Percentiles rank a stretch among this genome's conserved stretches.
Conservation (phyloP, 2,329 filamentous ascomycete species). For the Colletotrichum cordylinicola region DNA sequence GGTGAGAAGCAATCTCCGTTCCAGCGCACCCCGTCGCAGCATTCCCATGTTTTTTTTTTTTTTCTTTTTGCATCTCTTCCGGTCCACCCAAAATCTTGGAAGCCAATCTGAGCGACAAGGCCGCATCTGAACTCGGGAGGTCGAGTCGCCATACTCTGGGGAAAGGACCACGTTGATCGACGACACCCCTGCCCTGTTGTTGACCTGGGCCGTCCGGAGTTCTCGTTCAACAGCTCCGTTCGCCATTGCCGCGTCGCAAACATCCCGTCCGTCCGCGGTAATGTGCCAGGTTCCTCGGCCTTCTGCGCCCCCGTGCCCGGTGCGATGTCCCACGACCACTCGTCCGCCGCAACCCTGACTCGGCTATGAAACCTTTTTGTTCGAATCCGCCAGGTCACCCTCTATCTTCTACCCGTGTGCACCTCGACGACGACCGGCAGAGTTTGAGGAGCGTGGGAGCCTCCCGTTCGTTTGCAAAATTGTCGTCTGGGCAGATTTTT, state of each 20-base stretch:
- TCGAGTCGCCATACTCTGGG: neutral
- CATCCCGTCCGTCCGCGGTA: neutral
- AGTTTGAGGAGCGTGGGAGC: neutral
- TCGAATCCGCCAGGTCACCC: neutral
- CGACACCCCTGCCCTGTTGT: neutral
- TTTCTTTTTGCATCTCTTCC: neutral
- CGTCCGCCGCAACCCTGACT: neutral
- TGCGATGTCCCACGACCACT: neutral
- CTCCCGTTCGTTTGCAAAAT: neutral
- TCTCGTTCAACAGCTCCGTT: neutral
- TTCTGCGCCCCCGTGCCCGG: neutral
- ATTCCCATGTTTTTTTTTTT: neutral
- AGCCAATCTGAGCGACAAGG: neutral
- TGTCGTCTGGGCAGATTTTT: neutral
- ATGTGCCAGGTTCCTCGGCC: neutral
- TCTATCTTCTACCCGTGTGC: neutral
- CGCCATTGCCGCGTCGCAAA: neutral
- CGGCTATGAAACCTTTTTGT: neutral
- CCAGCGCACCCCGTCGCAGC: neutral
- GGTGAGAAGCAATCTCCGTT: neutral
- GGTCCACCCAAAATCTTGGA: slow-evolving; percentile 3
- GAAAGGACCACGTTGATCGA: slow-evolving; percentile 4
- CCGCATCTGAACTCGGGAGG: neutral
- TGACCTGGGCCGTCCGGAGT: neutral
- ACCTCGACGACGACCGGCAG: neutral